These are phyloP conservation scores for Aspergillus indologenus DNA, from an alignment of 495 filamentous ascomycete species.

Conservation along the genomic window DNA sequence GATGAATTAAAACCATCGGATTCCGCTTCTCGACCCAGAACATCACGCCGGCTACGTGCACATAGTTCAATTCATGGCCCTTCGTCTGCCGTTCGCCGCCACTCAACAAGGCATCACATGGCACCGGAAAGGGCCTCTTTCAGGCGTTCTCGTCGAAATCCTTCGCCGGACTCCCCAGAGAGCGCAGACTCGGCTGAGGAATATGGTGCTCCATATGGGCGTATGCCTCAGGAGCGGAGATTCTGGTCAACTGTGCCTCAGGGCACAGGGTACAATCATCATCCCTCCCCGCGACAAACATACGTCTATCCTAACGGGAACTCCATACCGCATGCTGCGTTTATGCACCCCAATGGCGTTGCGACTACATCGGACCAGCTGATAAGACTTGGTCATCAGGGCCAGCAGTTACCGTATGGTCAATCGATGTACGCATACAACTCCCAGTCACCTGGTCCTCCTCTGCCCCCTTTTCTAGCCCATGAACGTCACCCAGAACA, in stretches of 20 bases:
- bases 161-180: constrained; percentile 50
- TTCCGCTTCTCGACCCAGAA: constrained; percentile 69
- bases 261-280: constrained; percentile 45
- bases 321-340: constrained; percentile 24
- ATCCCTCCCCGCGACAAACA: constrained; percentile 43
- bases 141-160: constrained; percentile 45
- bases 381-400: constrained; percentile 37
- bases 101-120: constrained; percentile 40
- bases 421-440: constrained; percentile 39
- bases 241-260: constrained; percentile 36
- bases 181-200: constrained; percentile 55
- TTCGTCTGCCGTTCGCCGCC: constrained; percentile 42
- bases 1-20: constrained; percentile 78
- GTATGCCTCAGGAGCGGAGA: constrained; percentile 35
- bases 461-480: constrained; percentile 36
- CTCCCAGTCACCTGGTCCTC: constrained; percentile 28
- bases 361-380: constrained; percentile 40
- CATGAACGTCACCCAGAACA: constrained; percentile 34
- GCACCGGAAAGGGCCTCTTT: constrained; percentile 36
- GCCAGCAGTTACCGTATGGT: constrained; percentile 32
- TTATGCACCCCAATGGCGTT: constrained; percentile 24
- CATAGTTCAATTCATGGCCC: constrained; percentile 39
- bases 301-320: constrained; percentile 33
- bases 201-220: constrained; percentile 36
- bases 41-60: constrained; percentile 41